A percentile compares a stretch with the other conserved stretches of the same genome.
phyloP scores from a whole-genome alignment of 441 rosid species.

The Sinapis alba region DNA sequence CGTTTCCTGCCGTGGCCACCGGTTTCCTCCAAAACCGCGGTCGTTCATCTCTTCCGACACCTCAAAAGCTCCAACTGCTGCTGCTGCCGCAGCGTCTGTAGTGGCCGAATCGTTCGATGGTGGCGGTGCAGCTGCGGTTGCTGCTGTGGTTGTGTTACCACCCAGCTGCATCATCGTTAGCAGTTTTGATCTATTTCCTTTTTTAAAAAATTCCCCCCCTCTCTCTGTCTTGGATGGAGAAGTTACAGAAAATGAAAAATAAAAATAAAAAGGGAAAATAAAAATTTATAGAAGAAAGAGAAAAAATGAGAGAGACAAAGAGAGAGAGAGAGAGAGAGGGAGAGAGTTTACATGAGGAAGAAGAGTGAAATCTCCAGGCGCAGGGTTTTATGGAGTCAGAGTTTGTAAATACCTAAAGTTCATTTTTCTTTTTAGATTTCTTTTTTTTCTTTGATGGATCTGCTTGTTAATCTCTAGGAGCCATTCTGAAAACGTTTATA shows the following conservation, averaged over 20 bases:
- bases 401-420: slow-evolving; percentile 39
- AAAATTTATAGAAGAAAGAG: slow-evolving; percentile 23
- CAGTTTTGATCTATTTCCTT: slow-evolving; percentile 12
- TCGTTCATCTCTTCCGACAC: slow-evolving; percentile 49
- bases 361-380: slow-evolving; percentile 51
- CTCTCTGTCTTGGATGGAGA: slow-evolving; percentile 26
- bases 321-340: slow-evolving; percentile 17
- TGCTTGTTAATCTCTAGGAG: slow-evolving; percentile 82
- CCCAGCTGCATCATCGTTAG: slow-evolving; percentile 34
- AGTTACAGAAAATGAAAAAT: slow-evolving; percentile 34
- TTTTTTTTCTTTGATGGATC: slow-evolving; percentile 51
- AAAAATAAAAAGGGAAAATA: slow-evolving; percentile 4
- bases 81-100: slow-evolving; percentile 29
- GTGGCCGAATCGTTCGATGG: slow-evolving; percentile 32
- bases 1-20: slow-evolving; percentile 76
- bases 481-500: slow-evolving; percentile 29
- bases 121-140: not conserved
- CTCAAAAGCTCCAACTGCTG: slow-evolving; percentile 41
- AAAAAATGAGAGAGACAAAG: slow-evolving; percentile 2
- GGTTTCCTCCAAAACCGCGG: slow-evolving; percentile 52
- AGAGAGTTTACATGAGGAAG: slow-evolving; percentile 42
- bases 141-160: slow-evolving; percentile 2
- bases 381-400: slow-evolving; percentile 54
- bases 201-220: not conserved
- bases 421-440: slow-evolving; percentile 34